Conservation (phyloP, 768 basidiomycete genomes). For the Imleria badia region DNA sequence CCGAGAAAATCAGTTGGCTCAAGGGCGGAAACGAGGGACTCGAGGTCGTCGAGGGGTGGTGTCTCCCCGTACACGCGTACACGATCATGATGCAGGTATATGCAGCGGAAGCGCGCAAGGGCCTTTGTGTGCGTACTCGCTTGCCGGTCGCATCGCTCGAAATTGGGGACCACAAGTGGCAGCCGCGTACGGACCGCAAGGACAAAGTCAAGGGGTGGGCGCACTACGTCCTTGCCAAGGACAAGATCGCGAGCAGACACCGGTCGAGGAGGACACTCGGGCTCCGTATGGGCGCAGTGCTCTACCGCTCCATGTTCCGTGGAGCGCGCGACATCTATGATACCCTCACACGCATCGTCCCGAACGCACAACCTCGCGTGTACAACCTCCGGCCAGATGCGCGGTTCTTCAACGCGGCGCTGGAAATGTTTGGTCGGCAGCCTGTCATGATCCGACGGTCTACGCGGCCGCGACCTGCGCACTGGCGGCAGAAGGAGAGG, state of each 20-base stretch:
- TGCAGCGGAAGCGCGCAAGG: conserved; percentile 41
- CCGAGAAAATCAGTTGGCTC: conserved; percentile 55
- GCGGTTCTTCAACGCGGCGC: conserved; percentile 66
- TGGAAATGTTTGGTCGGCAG: conserved; percentile 42
- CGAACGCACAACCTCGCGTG: conserved; percentile 27
- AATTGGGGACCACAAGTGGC: conserved; percentile 16
- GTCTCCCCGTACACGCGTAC: conserved; percentile 63
- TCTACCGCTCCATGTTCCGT: conserved; percentile 38
- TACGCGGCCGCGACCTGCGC: conserved; percentile 15
- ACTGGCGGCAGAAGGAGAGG: conserved; percentile 33
- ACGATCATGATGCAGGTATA: conserved; percentile 71
- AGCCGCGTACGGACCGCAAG: conserved; percentile 13
- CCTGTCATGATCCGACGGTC: conserved; percentile 19
- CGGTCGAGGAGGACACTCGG: conserved; percentile 29
- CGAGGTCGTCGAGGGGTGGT: conserved; percentile 50
- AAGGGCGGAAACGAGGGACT: conserved; percentile 19
- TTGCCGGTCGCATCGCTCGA: neutral
- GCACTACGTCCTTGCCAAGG: conserved; percentile 26
- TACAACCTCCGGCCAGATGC: conserved; percentile 51
- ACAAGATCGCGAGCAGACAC: conserved; percentile 18
- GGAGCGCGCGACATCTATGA: conserved; percentile 31
- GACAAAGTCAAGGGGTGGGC: conserved; percentile 38
- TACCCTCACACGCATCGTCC: conserved; percentile 20
- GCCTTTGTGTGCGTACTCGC: conserved; percentile 13
- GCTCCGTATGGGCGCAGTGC: conserved; percentile 28